phyloP scores from a whole-genome alignment of 163 green algal species.

The Smithsoniella earleae region DNA sequence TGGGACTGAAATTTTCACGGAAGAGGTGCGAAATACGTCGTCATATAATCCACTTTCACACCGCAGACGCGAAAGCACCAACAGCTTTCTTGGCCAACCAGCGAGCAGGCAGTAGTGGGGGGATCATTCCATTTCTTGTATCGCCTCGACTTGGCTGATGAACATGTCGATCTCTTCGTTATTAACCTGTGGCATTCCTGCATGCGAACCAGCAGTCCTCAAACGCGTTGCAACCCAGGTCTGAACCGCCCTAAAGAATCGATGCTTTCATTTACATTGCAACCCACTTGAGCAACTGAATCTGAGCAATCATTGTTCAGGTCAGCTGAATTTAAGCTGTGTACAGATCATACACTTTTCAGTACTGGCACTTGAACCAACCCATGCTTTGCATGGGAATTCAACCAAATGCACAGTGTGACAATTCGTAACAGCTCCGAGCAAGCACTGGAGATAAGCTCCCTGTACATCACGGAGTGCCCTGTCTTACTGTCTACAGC shows the following conservation, averaged over 20 bases:
- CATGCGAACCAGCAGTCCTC: background rate
- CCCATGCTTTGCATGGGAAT: background rate
- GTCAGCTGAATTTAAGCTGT: background rate
- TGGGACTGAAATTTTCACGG: too few relatives aligned
- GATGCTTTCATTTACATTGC: too few relatives aligned
- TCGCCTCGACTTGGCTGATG: background rate
- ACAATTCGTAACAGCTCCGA: too few relatives aligned
- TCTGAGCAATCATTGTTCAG: background rate
- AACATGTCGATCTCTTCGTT: background rate
- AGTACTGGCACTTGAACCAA: background rate
- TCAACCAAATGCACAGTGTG: too few relatives aligned
- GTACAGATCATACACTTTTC: background rate
- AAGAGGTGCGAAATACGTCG: too few relatives aligned
- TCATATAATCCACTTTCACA: too few relatives aligned
- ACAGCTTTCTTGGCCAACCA: too few relatives aligned
- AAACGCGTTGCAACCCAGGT: background rate
- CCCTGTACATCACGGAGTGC: too few relatives aligned
- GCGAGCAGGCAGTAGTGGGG: background rate
- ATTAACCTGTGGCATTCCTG: background rate
- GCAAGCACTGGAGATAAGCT: too few relatives aligned
- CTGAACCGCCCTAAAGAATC: too few relatives aligned
- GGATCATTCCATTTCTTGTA: background rate
- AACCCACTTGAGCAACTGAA: background rate
- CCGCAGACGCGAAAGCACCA: too few relatives aligned
- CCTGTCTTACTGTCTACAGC: too few relatives aligned